These are phyloP conservation scores for Aspergillus egyptiacus DNA, from an alignment of 495 filamentous ascomycete genomes.

Conservation along the genomic window DNA sequence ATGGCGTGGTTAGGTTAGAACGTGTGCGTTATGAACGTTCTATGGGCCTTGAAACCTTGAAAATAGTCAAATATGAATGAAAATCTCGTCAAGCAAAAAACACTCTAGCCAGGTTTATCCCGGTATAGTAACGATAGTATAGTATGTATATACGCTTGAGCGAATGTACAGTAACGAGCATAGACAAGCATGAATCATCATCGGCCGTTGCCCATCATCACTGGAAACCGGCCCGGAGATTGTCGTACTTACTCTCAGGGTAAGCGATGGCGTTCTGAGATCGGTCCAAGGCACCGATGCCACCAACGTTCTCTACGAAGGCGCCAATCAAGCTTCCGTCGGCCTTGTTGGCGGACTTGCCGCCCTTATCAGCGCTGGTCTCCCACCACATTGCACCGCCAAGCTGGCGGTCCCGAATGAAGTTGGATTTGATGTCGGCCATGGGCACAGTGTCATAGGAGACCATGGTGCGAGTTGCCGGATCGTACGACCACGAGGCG, in stretches of 20 bases:
- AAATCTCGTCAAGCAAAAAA: conserved; percentile 11
- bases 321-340: conserved; percentile 58
- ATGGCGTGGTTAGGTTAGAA: conserved; percentile 15
- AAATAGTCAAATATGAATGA: conserved; percentile 14
- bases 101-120: conserved; percentile 5
- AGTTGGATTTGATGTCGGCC: conserved; percentile 58
- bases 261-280: conserved; percentile 63
- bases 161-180: background rate
- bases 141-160: conserved; percentile 4
- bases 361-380: conserved; percentile 66
- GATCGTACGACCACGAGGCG: conserved; percentile 72
- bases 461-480: conserved; percentile 54
- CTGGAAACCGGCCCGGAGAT: conserved; percentile 51
- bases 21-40: conserved; percentile 18
- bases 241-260: conserved; percentile 76
- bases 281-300: conserved; percentile 46
- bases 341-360: conserved; percentile 34
- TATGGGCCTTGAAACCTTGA: conserved; percentile 9
- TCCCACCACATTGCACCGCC: conserved; percentile 97
- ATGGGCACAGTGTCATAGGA: conserved; percentile 67
- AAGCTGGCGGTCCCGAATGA: conserved; percentile 55
- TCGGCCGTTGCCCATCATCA: background rate
- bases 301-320: conserved; percentile 48
- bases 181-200: background rate
- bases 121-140: conserved; percentile 5